Evolutionary conservation across 345 rosid species (phyloP), one percentile per base, ranked within the genome.

Genomic region (Pistacia integerrima): DNA sequence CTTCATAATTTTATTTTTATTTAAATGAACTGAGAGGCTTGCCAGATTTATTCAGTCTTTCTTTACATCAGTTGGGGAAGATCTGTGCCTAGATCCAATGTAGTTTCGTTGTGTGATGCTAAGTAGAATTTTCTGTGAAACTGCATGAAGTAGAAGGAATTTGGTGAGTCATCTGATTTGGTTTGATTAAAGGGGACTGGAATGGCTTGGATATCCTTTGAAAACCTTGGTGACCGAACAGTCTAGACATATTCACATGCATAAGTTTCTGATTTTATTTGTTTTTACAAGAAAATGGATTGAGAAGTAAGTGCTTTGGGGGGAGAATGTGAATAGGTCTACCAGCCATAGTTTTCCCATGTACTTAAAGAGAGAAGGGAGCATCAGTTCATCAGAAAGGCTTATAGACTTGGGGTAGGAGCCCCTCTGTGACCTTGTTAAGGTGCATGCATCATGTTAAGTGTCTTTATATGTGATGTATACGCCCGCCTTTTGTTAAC

Each of bases 31-130:
- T 65, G 46, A 66, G 36, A 58, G 52, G 67, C 68, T 74, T 63
- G 78, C 72, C 78, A 58, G 76, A 70, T 70, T 77, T 36, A 67
- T 63, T 49, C 49, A 16, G 44, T 78, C 56, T 70, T 33, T 57
- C 46, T 67, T 55, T 46, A 72, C 33, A 68, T 66, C 25, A 70
- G 74, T 62, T 66, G 57, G 79, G 16, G 64, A 55, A 75, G 73
- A 78, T 55, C 70, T 74, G 49, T 67, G 65, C 78, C 74, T 58
- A 57, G 70, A 76, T 78, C 70, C 66, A n/a, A 64, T 71, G 76
- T 67, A 55, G 17, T 4, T 68, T 58, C 72, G 61, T 78, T 51
- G 22, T 62, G 55, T 76, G 77, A 74, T 64, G 38, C 70, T 75
- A 75, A 72, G 72, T 72, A 69, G 62, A 33, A 25, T 28, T 65